A percentile compares a stretch with the other conserved stretches of the same genome.
Conservation (phyloP, 257 asterid species). For the Sherardia arvensis region DNA sequence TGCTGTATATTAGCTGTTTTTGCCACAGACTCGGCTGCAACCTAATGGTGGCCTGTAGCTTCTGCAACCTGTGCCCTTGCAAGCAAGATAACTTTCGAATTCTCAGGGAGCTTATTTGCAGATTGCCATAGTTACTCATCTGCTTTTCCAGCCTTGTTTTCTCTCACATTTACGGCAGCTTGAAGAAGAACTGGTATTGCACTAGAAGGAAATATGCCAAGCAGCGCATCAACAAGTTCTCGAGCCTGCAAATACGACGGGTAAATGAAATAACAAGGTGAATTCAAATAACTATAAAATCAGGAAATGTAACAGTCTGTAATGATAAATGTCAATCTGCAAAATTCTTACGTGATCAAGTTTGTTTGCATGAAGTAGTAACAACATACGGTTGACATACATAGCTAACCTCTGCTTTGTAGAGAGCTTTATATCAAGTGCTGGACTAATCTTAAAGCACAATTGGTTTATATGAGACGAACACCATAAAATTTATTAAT, state of each 20-base stretch:
- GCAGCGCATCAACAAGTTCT: constrained; percentile 72
- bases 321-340: constrained; percentile 1
- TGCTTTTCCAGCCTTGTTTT: constrained; percentile 85
- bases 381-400: constrained; percentile 54
- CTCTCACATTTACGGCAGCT: constrained; percentile 86
- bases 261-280: neutral
- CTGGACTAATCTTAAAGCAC: constrained; percentile 53
- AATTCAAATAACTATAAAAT: neutral
- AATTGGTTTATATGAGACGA: constrained; percentile 1
- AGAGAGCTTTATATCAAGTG: constrained; percentile 77
- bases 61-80: constrained; percentile 93
- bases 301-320: neutral
- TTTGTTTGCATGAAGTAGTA: constrained; percentile 81
- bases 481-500: constrained; percentile 1
- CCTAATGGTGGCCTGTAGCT: constrained; percentile 78
- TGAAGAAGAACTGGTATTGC: constrained; percentile 71
- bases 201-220: constrained; percentile 62
- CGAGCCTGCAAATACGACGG: constrained; percentile 55
- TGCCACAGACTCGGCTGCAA: constrained; percentile 80
- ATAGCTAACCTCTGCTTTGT: constrained; percentile 75
- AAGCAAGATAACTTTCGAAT: constrained; percentile 47
- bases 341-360: constrained; percentile 72
- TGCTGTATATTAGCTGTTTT: constrained; percentile 76
- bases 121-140: constrained; percentile 67
- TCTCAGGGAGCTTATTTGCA: constrained; percentile 63